Percentiles rank a stretch among this genome's conserved stretches.
These are phyloP conservation scores for Adiantum capillusveneris DNA, from an alignment of 75 land plant species.

Conservation along the genomic window DNA sequence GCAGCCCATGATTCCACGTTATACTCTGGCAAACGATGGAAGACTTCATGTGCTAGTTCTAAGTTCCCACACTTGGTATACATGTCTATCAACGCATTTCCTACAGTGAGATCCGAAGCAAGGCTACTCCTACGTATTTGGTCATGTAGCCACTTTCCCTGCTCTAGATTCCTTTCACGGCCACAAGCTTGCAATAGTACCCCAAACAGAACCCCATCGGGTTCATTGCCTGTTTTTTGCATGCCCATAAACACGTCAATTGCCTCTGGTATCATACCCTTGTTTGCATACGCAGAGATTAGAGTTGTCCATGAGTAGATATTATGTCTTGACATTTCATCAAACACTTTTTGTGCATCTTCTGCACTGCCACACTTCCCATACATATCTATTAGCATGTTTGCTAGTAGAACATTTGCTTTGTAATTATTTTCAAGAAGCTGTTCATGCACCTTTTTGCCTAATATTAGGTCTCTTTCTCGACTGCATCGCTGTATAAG, in stretches of 20 bases:
- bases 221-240: conserved; percentile 1
- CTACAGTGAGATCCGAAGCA: conserved; percentile 7
- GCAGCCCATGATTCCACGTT: conserved; percentile 25
- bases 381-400: conserved; percentile 12
- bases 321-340: conserved; percentile 5
- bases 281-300: conserved; percentile 4
- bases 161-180: not conserved
- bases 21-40: conserved; percentile 4
- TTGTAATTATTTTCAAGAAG: conserved; percentile 19
- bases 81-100: conserved; percentile 18
- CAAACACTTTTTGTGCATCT: conserved; percentile 15
- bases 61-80: conserved; percentile 19
- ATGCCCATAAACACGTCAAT: not conserved
- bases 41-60: conserved; percentile 14
- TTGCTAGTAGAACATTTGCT: conserved; percentile 11
- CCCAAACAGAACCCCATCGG: conserved; percentile 2
- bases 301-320: conserved; percentile 9
- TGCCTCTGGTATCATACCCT: not conserved
- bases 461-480: not conserved
- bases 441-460: conserved; percentile 18
- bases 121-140: conserved; percentile 1
- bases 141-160: conserved; percentile 9
- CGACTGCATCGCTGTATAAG: conserved; percentile 3
- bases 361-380: conserved; percentile 9
- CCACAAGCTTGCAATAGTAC: conserved; percentile 1